Base-by-base conservation (phyloP, 768 basidiomycete species). In the Pisolithus microcarpus region DNA sequence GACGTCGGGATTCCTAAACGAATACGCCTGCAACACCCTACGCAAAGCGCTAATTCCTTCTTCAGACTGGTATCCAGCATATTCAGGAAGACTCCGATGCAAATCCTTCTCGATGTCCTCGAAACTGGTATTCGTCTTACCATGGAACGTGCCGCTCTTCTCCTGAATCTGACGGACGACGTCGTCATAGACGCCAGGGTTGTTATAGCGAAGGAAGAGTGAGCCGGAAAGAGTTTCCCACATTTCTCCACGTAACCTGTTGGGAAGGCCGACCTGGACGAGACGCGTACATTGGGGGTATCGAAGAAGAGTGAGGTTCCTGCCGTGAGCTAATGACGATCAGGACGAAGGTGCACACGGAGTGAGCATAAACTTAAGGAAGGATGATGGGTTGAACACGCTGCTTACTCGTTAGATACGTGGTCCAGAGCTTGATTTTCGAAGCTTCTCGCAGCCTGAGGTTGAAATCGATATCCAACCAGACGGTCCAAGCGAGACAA, bases 31-130 rank as follows among this genome's bases (percentile, higher is more conserved):
- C 53, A 99, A 66, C 1, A 99, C 96, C 40, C 94, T 78, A 52
- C 96, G 75, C 56, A 99, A 72, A 13, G 89, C 83, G 42, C 67
- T 71, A 51, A 98, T 91, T 1, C 96, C 96, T 36, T 89, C 85
- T 26, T 89, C 84, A 8, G 80, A 80, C 63, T 99, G 96, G 65
- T 96, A 99, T 2, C 92, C 96, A 16, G 91, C 85, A 66, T 97
- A 99, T 64, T 99, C 96, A 0, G 96, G 96, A 50, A 99, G 71
- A 72, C 91, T 93, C 34, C 96, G 78, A 67, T 96, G 94, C 24
- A 99, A 69, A 66, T 99, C 96, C 67, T 99, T 99, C 73, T 98
- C 96, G 39, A 99, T 99, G 64, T 99, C 96, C 63, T 99, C 96
- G 1, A 94, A 95, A 57, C 91, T 91, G 8, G 87, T 87, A 46